Evolutionary conservation across 139 green algal species (phyloP), one percentile per base, ranked within the genome.

Genomic region (Micromonas pusilla): DNA sequence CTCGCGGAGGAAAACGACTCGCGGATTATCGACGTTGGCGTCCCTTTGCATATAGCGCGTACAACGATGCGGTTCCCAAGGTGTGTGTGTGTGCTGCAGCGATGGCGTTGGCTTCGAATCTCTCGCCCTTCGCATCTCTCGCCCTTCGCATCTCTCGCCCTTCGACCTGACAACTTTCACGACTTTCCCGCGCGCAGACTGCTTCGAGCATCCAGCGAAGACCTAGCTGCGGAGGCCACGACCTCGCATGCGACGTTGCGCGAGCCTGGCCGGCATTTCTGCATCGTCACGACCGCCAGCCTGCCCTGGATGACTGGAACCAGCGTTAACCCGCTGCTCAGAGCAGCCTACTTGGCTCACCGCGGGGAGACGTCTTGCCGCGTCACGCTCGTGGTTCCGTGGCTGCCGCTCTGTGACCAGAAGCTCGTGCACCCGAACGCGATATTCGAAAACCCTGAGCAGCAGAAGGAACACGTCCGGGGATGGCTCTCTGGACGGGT

Each of bases 241-340:
- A 67, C n/a, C 13, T 20, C 65, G 13, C 28, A 20, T 30, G 26
- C 62, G 20, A 30, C n/a, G 5, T 5, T 39, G 21, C 26, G 19
- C 36, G 68, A 39, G 34, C 62, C 74, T 3, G 62, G 33, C 20
- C 30, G 80, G 33, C 76, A 91, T 52, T 89, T 99, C 25, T 90
- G 92, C 62, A 97, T 99, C 73, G 92, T 98, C 2, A 99, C 96
- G 1, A 99, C 96, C 2, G 96, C 96, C 1, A 86, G 87, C 20
- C 84, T 99, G 77, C 96, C 96, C 0, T 99, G 96, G 96, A 96
- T 99, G 89, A 99, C 96, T 6, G 96, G 96, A 39, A 99, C 96
- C 0, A 86, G 90, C 3, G 93, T 99, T 13, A 99, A 99, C 86
- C 96, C 96, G 57, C 87, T 99, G 78, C 88, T 99, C 80, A 86